Base-by-base conservation (phyloP, 768 basidiomycete species). In the Trametes punicea region DNA sequence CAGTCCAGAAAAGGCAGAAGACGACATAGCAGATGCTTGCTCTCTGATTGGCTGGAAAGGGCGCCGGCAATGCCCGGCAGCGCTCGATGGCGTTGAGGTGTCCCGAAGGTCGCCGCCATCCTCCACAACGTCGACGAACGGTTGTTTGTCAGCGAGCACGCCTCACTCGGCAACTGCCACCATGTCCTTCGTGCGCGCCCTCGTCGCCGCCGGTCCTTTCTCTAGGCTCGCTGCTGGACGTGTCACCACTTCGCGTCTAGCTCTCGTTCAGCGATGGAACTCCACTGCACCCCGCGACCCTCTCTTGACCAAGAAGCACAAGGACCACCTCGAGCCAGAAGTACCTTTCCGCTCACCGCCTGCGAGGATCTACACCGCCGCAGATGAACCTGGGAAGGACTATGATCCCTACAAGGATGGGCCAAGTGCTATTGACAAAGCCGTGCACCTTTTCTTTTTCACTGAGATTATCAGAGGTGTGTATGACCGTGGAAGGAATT, bases 371-470 rank as follows among this genome's bases (percentile, higher is more conserved):
- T 65, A 70, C 60, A 69, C 70, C 36, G 74, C 77, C 6, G 64
- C 62, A 26, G 67, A 73, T 49, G 75, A 75, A 59, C 73, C 79
- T 0, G 83, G 77, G 38, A 80, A 79, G 42, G 77, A 82, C 62
- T 66, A 81, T 4, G 77, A 91, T 65, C 81, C 84, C 39, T 93
- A 90, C 77, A 80, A 81, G 67, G 78, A 75, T 52, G 94, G 93
- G 0, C 91, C 89, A 13, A 87, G 87, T 70, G 94, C 97, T 41
- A 78, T 99, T 46, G 93, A 98, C 79, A 98, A 98, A 73, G 95
- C 95, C 45, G 88, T 91, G 39, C 88, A 94, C 70, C 69, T 97
- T 46, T 98, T 98, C 81, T 98, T 99, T 83, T 93, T 99, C 71
- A 98, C 96, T 56, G 97, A 99, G 75, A 97, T 99, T 65, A 75